Conservation (phyloP, 208 protist species). For the Sergeia podlipaevii region DNA sequence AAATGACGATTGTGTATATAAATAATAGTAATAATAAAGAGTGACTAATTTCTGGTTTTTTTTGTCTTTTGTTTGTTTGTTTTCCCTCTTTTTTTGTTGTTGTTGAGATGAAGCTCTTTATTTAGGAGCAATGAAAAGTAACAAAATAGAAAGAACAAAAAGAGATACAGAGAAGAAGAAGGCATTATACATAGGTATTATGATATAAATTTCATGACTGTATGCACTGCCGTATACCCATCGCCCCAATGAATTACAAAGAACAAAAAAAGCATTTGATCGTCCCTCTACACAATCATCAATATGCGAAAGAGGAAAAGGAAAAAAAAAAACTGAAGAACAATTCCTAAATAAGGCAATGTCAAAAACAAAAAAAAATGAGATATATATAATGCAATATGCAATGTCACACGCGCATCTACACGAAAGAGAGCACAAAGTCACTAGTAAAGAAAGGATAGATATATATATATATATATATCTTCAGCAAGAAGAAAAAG, state of each 20-base stretch:
- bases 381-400: no score
- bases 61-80: slow-evolving; percentile 1
- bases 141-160: not conserved
- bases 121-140: slow-evolving; percentile 2
- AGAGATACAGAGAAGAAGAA: not conserved
- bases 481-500: not conserved
- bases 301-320: not conserved
- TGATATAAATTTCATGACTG: no score
- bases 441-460: slow-evolving; percentile 7
- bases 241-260: no score
- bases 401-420: no score
- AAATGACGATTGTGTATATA: no score
- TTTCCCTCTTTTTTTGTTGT: not conserved
- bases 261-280: not conserved
- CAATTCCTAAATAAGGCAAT: no score
- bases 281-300: no score
- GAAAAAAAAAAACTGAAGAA: slow-evolving; percentile 15
- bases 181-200: no score
- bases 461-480: not conserved
- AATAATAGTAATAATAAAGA: no score
- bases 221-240: no score
- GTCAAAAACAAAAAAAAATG: no score
- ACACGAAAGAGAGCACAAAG: not conserved
- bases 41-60: slow-evolving; percentile 2
- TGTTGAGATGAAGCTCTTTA: no score